A percentile compares a stretch with the other conserved stretches of the same genome.
Conservation (phyloP, 1,284 basidiomycete species). For the Apiotrichum porosum region DNA sequence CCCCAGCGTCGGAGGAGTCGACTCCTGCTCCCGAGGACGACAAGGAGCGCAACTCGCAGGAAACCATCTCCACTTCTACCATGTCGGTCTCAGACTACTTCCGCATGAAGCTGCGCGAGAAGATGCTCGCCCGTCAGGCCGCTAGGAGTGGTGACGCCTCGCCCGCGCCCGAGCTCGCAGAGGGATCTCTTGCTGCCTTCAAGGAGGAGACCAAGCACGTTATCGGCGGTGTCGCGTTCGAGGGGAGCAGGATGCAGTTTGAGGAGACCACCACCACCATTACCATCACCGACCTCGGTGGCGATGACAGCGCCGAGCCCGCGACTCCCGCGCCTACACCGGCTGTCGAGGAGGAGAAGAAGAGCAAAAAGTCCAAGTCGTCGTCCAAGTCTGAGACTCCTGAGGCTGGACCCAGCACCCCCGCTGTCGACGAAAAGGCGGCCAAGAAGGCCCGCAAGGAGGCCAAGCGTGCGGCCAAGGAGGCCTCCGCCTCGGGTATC, state of each 20-base stretch:
- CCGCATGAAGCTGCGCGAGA: constrained; percentile 45
- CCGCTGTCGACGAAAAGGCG: constrained; percentile 2
- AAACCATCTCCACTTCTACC: constrained; percentile 33
- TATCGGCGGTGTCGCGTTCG: constrained; percentile 34
- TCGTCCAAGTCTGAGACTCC: constrained; percentile 2
- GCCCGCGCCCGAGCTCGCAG: constrained; percentile 17
- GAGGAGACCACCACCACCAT: constrained; percentile 15
- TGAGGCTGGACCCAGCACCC: too few relatives aligned
- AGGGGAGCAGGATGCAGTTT: constrained; percentile 37
- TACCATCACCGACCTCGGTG: constrained; percentile 12
- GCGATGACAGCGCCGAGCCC: constrained; percentile 5
- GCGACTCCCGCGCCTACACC: constrained; percentile 11
- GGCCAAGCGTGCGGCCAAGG: constrained; percentile 20
- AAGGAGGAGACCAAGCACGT: constrained; percentile 25
- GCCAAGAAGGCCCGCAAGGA: constrained; percentile 24
- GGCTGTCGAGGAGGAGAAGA: constrained; percentile 2
- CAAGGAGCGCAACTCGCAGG: constrained; percentile 21
- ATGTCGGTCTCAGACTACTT: constrained; percentile 48
- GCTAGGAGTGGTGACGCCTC: constrained; percentile 10
- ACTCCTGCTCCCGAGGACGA: neutral
- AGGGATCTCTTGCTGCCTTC: constrained; percentile 24
- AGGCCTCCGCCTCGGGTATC: neutral
- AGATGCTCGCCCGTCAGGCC: constrained; percentile 37
- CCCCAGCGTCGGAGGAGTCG: constrained; percentile 9
- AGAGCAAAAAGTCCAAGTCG: constrained; percentile 7